phyloP scores from a whole-genome alignment of 1,139 yeast species.

The Nakaseomyces nivariensis region DNA sequence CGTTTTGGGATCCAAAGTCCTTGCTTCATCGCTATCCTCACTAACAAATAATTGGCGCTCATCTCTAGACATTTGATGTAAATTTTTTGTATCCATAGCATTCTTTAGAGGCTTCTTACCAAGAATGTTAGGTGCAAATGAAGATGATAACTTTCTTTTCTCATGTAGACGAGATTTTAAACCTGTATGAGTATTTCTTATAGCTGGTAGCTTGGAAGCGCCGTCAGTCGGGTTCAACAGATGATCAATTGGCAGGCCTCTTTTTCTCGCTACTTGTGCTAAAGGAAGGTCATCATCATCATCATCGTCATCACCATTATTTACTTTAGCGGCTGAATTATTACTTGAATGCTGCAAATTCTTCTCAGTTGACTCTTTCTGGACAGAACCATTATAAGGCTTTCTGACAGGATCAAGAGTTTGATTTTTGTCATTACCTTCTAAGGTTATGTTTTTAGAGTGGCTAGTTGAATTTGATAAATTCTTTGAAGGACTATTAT shows the following conservation, averaged over 20 bases:
- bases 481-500: background rate
- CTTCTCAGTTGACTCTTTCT: background rate
- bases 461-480: too few species aligned
- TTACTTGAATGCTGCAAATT: background rate
- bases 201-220: background rate
- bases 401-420: background rate
- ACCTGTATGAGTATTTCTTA: background rate
- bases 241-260: background rate
- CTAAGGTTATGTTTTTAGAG: background rate
- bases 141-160: background rate
- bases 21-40: background rate
- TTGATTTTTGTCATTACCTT: background rate
- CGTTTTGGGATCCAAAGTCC: background rate
- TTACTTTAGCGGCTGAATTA: background rate
- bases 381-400: background rate
- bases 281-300: constrained; percentile 4
- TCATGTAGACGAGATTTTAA: background rate
- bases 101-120: constrained; percentile 13
- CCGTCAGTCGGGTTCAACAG: background rate
- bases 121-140: constrained; percentile 8
- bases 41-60: background rate
- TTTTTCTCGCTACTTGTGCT: constrained; percentile 3
- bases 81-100: background rate
- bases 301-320: background rate
- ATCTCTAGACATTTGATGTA: background rate